Percentiles rank a stretch among this genome's conserved stretches.
These are phyloP conservation scores for Camellia sinensis DNA, from an alignment of 148 eudicot species.

Conservation along the genomic window DNA sequence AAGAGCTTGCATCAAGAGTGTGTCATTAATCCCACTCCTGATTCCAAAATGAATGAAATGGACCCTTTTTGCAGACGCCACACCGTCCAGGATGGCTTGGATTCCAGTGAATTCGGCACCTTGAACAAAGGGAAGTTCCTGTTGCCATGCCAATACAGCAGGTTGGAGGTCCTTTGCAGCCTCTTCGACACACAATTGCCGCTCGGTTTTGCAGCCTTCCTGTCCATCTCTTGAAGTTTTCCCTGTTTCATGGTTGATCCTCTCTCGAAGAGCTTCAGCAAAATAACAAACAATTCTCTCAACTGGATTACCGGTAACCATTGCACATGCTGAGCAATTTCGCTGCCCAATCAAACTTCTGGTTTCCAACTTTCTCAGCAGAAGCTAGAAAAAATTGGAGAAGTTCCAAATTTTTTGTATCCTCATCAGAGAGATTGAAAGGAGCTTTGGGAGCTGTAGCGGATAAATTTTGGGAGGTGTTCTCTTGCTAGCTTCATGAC, in stretches of 20 bases:
- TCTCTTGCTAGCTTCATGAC: constrained; percentile 33
- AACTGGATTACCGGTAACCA: constrained; percentile 13
- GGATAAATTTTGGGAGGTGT: constrained; percentile 1
- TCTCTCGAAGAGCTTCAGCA: constrained; percentile 26
- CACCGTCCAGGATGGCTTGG: constrained; percentile 28
- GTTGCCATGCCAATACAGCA: constrained; percentile 1
- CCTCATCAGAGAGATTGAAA: constrained; percentile 22
- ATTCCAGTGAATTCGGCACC: constrained; percentile 17
- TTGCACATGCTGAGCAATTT: constrained; percentile 19
- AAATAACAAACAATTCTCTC: constrained; percentile 27
- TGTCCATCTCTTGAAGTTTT: background rate
- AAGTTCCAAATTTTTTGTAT: constrained; percentile 23
- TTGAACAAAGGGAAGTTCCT: constrained; percentile 19
- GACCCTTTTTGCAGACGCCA: constrained; percentile 19
- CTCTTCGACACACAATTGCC: background rate
- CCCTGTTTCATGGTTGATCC: constrained; percentile 23
- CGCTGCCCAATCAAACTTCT: constrained; percentile 22
- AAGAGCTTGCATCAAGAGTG: constrained; percentile 31
- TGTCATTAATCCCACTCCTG: constrained; percentile 20
- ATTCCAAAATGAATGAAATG: constrained; percentile 30
- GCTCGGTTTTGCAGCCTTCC: background rate
- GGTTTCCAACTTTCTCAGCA: constrained; percentile 31
- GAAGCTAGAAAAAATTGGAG: constrained; percentile 27
- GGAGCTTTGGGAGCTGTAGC: background rate
- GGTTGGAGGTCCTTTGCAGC: constrained; percentile 11